phyloP scores from a whole-genome alignment of 768 basidiomycete species.

The Suillus subluteus region DNA sequence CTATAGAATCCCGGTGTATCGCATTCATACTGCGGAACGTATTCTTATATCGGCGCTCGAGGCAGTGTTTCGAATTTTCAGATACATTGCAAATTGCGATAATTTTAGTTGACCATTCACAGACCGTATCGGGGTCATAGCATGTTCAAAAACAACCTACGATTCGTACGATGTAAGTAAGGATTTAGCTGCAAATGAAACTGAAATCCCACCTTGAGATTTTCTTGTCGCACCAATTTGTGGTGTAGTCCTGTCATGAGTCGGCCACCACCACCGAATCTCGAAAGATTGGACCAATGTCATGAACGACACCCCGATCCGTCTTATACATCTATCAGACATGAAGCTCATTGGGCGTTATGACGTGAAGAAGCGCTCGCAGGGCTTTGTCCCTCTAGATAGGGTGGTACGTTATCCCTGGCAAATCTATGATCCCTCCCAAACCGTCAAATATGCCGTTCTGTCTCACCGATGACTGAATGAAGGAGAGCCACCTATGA shows the following conservation, averaged over 20 bases:
- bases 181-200: not conserved
- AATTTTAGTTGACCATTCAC: not conserved
- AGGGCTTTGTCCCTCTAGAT: not conserved
- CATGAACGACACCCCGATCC: not conserved
- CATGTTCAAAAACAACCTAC: not conserved
- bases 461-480: constrained; percentile 9
- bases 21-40: not conserved
- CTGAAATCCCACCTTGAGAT: not conserved
- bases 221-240: not conserved
- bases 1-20: not conserved
- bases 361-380: not conserved
- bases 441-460: constrained; percentile 8
- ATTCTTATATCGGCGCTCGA: not conserved
- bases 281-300: not conserved
- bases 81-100: not conserved
- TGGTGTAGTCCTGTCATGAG: not conserved
- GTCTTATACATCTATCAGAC: not conserved
- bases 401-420: not conserved
- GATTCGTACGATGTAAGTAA: not conserved
- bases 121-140: not conserved
- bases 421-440: not conserved
- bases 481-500: constrained; percentile 8
- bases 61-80: not conserved
- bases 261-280: not conserved
- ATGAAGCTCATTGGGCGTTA: not conserved